A percentile compares a stretch with the other conserved stretches of the same genome.
These are phyloP conservation scores for Olyra latifolia DNA, from an alignment of 176 grass and related monocot species.

Conservation along the genomic window DNA sequence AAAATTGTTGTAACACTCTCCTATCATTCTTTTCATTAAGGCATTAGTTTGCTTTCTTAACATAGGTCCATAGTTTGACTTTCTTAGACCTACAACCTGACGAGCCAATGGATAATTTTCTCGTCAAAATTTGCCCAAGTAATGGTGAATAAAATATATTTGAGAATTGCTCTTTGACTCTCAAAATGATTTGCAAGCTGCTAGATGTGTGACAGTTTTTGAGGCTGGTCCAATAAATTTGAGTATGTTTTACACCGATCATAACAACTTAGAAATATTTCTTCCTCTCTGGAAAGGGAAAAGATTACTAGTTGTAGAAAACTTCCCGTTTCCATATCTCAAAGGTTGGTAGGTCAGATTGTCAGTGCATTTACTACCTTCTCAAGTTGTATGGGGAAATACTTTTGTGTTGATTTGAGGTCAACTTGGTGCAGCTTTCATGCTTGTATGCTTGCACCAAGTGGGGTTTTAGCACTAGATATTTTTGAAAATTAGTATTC, in stretches of 20 bases:
- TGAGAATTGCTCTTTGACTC: neutral
- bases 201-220: neutral
- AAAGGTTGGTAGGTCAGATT: neutral
- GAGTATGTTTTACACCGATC: neutral
- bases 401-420: conserved; percentile 6
- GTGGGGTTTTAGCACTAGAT: neutral
- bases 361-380: neutral
- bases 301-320: neutral
- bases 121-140: neutral
- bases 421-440: neutral
- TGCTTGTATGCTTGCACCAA: conserved; percentile 1
- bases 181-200: neutral
- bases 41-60: neutral
- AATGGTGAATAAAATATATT: neutral
- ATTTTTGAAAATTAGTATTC: neutral
- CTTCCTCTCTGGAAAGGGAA: conserved; percentile 5
- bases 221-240: conserved; percentile 8
- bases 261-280: neutral
- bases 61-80: neutral
- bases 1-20: conserved; percentile 5
- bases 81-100: neutral
- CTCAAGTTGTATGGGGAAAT: conserved; percentile 11
- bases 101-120: neutral
- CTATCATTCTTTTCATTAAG: neutral
- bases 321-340: neutral